These are phyloP conservation scores for Claviceps sp. DNA, from an alignment of 2,329 filamentous ascomycete species.

Conservation along the genomic window DNA sequence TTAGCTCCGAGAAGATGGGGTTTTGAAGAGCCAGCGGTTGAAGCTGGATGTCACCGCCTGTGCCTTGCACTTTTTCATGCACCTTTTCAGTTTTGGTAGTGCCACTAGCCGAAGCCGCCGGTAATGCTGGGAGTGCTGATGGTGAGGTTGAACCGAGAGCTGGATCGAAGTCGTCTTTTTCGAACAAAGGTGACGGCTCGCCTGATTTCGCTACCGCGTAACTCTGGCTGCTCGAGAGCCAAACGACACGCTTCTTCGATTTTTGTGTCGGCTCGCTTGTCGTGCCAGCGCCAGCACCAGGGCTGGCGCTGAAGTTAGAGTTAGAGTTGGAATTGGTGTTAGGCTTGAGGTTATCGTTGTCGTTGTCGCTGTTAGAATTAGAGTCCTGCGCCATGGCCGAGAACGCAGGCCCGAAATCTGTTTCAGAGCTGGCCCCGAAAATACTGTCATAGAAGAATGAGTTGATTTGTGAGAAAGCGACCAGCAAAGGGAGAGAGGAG, in stretches of 20 bases:
- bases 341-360: slow-evolving; percentile 15
- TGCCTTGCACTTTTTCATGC: neutral
- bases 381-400: slow-evolving; percentile 11
- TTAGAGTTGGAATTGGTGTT: slow-evolving; percentile 15
- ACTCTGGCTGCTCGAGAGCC: slow-evolving; percentile 17
- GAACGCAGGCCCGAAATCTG: slow-evolving; percentile 11
- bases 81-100: neutral
- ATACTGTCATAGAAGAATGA: slow-evolving; percentile 4
- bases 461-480: neutral
- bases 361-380: slow-evolving; percentile 3
- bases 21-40: neutral
- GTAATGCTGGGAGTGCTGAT: neutral
- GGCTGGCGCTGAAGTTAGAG: slow-evolving; percentile 10
- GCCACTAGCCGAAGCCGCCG: neutral
- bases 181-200: slow-evolving; percentile 3
- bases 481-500: neutral
- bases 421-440: slow-evolving; percentile 8
- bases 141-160: slow-evolving; percentile 4
- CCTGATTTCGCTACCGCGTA: slow-evolving; percentile 9
- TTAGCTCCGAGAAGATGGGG: neutral
- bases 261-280: slow-evolving; percentile 18
- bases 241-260: slow-evolving; percentile 29
- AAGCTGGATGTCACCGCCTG: neutral
- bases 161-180: slow-evolving; percentile 9
- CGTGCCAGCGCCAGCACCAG: slow-evolving; percentile 11